Base-by-base conservation (phyloP, 2,329 filamentous ascomycete genomes). In the Dothideomycetidae sp. region DNA sequence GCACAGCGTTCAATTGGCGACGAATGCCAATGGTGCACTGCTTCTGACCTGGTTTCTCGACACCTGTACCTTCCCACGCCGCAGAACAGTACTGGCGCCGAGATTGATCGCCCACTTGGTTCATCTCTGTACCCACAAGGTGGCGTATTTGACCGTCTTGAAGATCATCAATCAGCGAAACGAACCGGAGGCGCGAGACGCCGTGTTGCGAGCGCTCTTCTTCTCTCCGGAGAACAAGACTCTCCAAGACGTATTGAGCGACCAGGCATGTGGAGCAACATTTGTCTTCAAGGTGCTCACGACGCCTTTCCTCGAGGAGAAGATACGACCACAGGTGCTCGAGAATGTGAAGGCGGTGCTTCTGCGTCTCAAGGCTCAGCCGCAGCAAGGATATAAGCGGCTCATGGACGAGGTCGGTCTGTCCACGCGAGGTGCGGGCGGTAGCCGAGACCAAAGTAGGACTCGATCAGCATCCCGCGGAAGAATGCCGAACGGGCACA, bases 131-230 rank as follows among this genome's bases (percentile, higher is more conserved):
- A 96, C 90, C 0, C 90, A 98, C 68, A 96, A 96, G 67, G 88
- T 98, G 39, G 90, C 90, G 0, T 96, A 96, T 53, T 68, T 96
- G 43, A 98, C 90, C 0, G 88, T 98, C 1, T 68, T 98, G 41
- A 98, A 98, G 65, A 85, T 96, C 35, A 93, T 98, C 59, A 98
- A 98, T 56, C 90, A 98, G 59, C 85, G 93, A 54, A 82, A 86
- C 21, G 90, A 98, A 61, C 71, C 82, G 0, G 88, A 96, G 44
- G 90, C 90, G 3, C 75, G 90, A 10, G 88, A 98, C 52, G 81
- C 74, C 33, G 83, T 98, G 28, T 67, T 96, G 29, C 80, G 84
- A 55, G 86, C 88, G 2, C 66, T 98, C 21, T 96, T 98, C 70
- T 93, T 93, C 60, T 85, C 82, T 5, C 72, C 76, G 2, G 82